A percentile compares a stretch with the other conserved stretches of the same genome.
Evolutionary conservation across 768 basidiomycete genomes (phyloP).

Genomic region (Clathrus columnatus): DNA sequence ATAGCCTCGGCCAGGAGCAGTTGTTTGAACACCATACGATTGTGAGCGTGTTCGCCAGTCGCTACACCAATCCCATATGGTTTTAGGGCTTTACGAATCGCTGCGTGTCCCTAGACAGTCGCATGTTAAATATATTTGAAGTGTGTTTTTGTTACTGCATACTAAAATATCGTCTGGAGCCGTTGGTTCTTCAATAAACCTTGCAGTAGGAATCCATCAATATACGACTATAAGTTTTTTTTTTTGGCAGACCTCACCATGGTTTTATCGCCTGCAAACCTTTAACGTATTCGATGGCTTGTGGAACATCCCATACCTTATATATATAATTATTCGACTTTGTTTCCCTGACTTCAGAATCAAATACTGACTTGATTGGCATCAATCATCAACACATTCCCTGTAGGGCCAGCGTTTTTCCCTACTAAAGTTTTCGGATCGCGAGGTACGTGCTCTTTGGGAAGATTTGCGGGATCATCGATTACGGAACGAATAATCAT

Average conservation of each 20-base stretch:
- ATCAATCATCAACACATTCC: constrained; percentile 93
- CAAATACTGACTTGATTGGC: constrained; percentile 60
- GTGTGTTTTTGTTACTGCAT: constrained; percentile 23
- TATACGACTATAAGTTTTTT: background rate
- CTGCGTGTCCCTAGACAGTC: constrained; percentile 50
- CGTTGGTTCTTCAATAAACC: constrained; percentile 93
- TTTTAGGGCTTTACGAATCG: constrained; percentile 68
- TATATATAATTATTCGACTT: background rate
- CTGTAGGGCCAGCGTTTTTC: constrained; percentile 93
- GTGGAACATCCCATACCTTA: constrained; percentile 78
- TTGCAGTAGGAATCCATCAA: constrained; percentile 18
- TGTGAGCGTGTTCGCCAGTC: constrained; percentile 92
- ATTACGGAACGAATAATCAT: constrained; percentile 89
- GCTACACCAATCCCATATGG: constrained; percentile 82
- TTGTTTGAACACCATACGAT: constrained; percentile 94
- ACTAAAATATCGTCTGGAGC: constrained; percentile 82
- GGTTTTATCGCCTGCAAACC: constrained; percentile 74
- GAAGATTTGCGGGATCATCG: constrained; percentile 82
- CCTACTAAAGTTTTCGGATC: constrained; percentile 62
- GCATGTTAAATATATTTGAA: constrained; percentile 13
- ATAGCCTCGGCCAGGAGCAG: constrained; percentile 85
- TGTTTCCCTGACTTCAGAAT: constrained; percentile 7
- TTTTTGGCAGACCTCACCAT: constrained; percentile 42
- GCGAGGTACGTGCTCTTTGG: constrained; percentile 44
- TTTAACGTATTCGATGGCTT: constrained; percentile 88